Evolutionary conservation across 768 basidiomycete genomes (phyloP), one percentile per base, ranked within the genome.

Genomic region (Termitomyces sp.): DNA sequence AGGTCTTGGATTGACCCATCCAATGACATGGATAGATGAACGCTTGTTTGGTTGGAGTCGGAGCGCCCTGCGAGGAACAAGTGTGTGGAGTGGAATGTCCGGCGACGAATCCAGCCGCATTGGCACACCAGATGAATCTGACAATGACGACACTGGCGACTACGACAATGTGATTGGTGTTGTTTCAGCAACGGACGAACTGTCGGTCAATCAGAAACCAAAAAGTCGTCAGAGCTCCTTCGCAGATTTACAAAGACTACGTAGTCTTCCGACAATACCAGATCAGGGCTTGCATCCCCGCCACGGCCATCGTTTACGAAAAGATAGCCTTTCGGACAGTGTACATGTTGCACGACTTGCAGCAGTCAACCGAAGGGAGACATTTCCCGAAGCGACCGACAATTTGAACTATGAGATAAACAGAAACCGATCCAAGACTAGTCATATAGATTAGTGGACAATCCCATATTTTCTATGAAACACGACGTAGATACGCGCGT

Each of bases 11-110:
- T 79, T 95, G 36, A 89, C 86, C 15, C 93, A 97, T 72, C 94
- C 94, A 0, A 94, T 96, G 89, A 87, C 89, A 15, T 96, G 93
- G 93, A 81, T 96, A 16, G 94, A 97, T 70, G 95, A 96, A 72
- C 86, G 91, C 8, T 80, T 97, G 27, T 97, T 96, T 68, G 95
- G 94, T 46, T 96, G 92, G 94, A 87, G 86, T 70, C 80, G 84
- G 55, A 91, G 88, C 64, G 82, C 90, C 1, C 76, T 74, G 51
- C 84, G 83, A 50, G 91, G 93, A n/a, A 92, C 91, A 3, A 91
- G 88, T 66, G 91, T 85, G n/a, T 95, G 93, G 93, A 84, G 84
- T 34, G 89, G 84, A 18, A 69, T 68, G 33, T 72, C 71, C 42
- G 75, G 72, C 65, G 84, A 82, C 51, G 86, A 87, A 67, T 76